Conservation (phyloP, 202 grass and related monocot species). For the Carex sylvatica region DNA sequence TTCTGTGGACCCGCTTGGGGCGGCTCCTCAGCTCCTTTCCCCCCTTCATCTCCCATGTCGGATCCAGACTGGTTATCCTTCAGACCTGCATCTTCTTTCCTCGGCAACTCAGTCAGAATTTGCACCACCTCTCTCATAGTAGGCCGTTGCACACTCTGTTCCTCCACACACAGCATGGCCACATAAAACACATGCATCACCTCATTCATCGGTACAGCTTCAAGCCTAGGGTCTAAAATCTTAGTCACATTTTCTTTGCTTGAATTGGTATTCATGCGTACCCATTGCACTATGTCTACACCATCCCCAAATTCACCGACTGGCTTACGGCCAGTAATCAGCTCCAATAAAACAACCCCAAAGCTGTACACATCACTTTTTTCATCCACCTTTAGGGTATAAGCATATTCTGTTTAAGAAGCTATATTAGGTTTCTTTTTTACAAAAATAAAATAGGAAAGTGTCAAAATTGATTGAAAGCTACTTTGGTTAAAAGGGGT, state of each 20-base stretch:
- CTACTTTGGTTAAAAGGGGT: slow-evolving; percentile 2
- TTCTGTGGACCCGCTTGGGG: slow-evolving; percentile 15
- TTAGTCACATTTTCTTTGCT: slow-evolving; percentile 75
- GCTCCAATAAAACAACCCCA: slow-evolving; percentile 84
- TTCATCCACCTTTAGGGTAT: slow-evolving; percentile 95
- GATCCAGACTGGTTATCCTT: slow-evolving; percentile 1
- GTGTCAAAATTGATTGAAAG: background rate
- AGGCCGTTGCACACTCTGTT: slow-evolving; percentile 88
- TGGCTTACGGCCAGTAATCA: slow-evolving; percentile 76
- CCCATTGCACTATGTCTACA: slow-evolving; percentile 96
- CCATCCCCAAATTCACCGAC: slow-evolving; percentile 95
- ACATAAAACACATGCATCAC: slow-evolving; percentile 87
- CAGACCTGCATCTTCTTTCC: slow-evolving; percentile 5
- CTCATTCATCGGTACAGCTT: slow-evolving; percentile 61
- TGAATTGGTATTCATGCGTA: slow-evolving; percentile 54
- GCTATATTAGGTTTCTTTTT: background rate
- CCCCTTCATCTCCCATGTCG: slow-evolving; percentile 13
- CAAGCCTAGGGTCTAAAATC: slow-evolving; percentile 74
- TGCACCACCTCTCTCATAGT: slow-evolving; percentile 97
- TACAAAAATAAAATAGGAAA: background rate
- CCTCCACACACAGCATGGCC: slow-evolving; percentile 82
- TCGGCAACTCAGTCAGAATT: slow-evolving; percentile 79
- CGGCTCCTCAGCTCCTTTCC: slow-evolving; percentile 32
- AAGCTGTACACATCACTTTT: slow-evolving; percentile 99
- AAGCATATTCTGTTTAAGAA: slow-evolving; percentile 76